Evolutionary conservation across 2,329 filamentous ascomycete genomes (phyloP).

Genomic region (Zymoseptoria crescenta): DNA sequence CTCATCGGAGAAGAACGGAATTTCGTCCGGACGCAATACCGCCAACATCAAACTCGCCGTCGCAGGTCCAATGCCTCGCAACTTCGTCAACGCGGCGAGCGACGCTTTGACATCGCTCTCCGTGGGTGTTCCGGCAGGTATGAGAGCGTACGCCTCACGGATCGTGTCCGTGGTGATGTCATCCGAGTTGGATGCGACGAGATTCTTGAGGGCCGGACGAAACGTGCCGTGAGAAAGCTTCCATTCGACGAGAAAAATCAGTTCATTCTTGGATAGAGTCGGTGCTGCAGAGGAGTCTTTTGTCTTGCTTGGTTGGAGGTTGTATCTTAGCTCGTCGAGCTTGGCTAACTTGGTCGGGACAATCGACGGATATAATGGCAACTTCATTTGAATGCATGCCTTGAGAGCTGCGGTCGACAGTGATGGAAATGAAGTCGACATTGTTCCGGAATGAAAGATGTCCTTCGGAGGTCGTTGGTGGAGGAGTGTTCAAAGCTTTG

Average conservation of each 20-base stretch:
- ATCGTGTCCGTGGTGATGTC: constrained; percentile 43
- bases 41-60: constrained; percentile 68
- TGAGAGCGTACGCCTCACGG: constrained; percentile 43
- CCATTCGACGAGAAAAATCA: constrained; percentile 59
- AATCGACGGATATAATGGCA: constrained; percentile 14
- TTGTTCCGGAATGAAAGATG: not conserved
- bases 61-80: constrained; percentile 72
- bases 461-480: not conserved
- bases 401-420: not conserved
- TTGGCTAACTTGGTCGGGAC: constrained; percentile 38
- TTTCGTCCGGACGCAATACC: constrained; percentile 50
- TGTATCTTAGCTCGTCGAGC: constrained; percentile 55
- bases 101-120: constrained; percentile 29
- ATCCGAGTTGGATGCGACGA: constrained; percentile 52
- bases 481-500: not conserved
- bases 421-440: not conserved
- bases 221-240: constrained; percentile 56
- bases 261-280: constrained; percentile 49
- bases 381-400: not conserved
- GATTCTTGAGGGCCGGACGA: constrained; percentile 38
- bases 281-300: not conserved
- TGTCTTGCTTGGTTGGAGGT: constrained; percentile 2
- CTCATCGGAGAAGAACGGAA: constrained; percentile 76
- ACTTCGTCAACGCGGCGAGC: constrained; percentile 47
- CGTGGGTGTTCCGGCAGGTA: constrained; percentile 27